phyloP scores from a whole-genome alignment of 2,329 filamentous ascomycete genomes.

The Sordariomycetes sp. region DNA sequence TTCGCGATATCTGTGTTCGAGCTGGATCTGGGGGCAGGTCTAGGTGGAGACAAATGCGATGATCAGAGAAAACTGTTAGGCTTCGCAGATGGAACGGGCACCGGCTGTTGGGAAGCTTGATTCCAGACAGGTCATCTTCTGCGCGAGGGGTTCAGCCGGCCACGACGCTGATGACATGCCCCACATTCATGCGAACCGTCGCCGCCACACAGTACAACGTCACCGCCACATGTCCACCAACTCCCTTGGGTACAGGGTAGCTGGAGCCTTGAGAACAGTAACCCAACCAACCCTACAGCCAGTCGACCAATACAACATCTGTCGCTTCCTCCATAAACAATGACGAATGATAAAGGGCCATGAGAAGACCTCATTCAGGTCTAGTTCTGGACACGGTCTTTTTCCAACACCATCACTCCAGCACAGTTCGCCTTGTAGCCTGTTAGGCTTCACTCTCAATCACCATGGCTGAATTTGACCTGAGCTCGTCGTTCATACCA shows the following conservation, averaged over 20 bases:
- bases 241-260: too few species aligned
- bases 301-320: too few species aligned
- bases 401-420: too few species aligned
- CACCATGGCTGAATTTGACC: conserved; percentile 46
- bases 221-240: neutral
- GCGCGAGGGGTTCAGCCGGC: conserved; percentile 8
- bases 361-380: too few species aligned
- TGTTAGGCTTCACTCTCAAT: too few species aligned
- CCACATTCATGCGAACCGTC: conserved; percentile 11
- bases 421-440: too few species aligned
- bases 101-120: neutral
- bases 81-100: too few species aligned
- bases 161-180: conserved; percentile 28
- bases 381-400: too few species aligned
- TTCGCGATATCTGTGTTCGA: too few species aligned
- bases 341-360: too few species aligned
- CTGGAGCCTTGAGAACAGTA: too few species aligned
- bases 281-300: neutral
- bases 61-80: neutral
- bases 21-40: neutral
- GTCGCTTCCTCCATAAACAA: too few species aligned
- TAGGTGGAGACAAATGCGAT: neutral
- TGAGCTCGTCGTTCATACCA: conserved; percentile 58
- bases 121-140: neutral
- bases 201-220: neutral